A percentile compares a stretch with the other conserved stretches of the same genome.
phyloP scores from a whole-genome alignment of 805 yeast genomes.

The Vanderwaltozyma verrucispora region DNA sequence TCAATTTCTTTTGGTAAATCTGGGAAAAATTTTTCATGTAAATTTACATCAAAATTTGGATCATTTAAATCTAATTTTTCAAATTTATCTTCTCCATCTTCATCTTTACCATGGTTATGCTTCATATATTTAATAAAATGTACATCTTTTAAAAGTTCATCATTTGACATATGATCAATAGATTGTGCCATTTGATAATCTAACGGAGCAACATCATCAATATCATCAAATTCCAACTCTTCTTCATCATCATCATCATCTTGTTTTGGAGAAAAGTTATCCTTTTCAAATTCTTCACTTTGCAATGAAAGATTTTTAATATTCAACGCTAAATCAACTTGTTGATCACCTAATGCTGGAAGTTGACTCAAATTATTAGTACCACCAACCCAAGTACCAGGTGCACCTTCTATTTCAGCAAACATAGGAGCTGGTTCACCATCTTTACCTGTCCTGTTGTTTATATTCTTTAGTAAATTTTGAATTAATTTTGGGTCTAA shows the following conservation, averaged over 20 bases:
- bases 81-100: slow-evolving; percentile 2
- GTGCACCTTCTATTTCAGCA: slow-evolving; percentile 29
- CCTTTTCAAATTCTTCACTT: slow-evolving; percentile 9
- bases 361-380: slow-evolving; percentile 13
- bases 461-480: slow-evolving; percentile 46
- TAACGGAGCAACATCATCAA: slow-evolving; percentile 43
- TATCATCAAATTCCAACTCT: slow-evolving; percentile 34
- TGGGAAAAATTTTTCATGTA: slow-evolving; percentile 82
- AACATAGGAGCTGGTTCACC: slow-evolving; percentile 34
- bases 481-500: slow-evolving; percentile 62
- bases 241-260: slow-evolving; percentile 13
- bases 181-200: slow-evolving; percentile 38
- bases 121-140: slow-evolving; percentile 53
- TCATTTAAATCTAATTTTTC: slow-evolving; percentile 51
- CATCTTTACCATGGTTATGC: slow-evolving; percentile 10
- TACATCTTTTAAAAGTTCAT: slow-evolving; percentile 36
- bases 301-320: slow-evolving; percentile 1
- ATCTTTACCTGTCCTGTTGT: slow-evolving; percentile 32
- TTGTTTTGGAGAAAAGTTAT: slow-evolving; percentile 10
- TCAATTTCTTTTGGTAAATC: slow-evolving; percentile 76
- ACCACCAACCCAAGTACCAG: slow-evolving; percentile 31
- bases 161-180: slow-evolving; percentile 34
- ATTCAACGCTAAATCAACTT: slow-evolving; percentile 24
- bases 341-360: slow-evolving; percentile 19
- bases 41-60: slow-evolving; percentile 65